Conservation (phyloP, 1,284 basidiomycete genomes). For the Austroboletus novae-zelandiae region DNA sequence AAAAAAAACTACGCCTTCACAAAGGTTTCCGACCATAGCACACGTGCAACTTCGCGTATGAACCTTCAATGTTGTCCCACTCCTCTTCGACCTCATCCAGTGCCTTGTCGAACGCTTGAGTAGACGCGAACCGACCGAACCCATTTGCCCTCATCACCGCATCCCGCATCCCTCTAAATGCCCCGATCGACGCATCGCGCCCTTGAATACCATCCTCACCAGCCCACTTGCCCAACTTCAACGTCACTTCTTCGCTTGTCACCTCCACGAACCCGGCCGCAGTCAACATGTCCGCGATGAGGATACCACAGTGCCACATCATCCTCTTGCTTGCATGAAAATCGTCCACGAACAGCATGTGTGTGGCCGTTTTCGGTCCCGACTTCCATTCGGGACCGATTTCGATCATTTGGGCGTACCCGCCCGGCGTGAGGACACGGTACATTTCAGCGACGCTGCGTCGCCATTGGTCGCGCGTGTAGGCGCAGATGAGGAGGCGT, state of each 20-base stretch:
- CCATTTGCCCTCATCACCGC: conserved; percentile 12
- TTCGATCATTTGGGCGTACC: conserved; percentile 31
- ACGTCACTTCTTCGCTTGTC: conserved; percentile 8
- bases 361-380: conserved; percentile 17
- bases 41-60: conserved; percentile 4
- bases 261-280: conserved; percentile 19
- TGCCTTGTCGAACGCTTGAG: conserved; percentile 14
- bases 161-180: conserved; percentile 18
- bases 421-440: conserved; percentile 31
- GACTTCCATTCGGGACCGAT: conserved; percentile 17
- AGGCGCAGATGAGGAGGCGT: conserved; percentile 30
- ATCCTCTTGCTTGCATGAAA: conserved; percentile 13
- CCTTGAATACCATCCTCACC: conserved; percentile 15
- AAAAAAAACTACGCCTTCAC: conserved; percentile 1
- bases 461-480: conserved; percentile 29
- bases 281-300: conserved; percentile 21
- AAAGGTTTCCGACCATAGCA: conserved; percentile 23
- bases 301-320: conserved; percentile 8
- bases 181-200: conserved; percentile 7
- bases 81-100: conserved; percentile 17
- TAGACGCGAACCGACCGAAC: conserved; percentile 7
- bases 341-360: conserved; percentile 12
- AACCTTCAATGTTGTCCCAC: conserved; percentile 20
- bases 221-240: conserved; percentile 21
- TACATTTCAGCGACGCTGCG: conserved; percentile 24